A percentile compares a stretch with the other conserved stretches of the same genome.
These are phyloP conservation scores for Hemisphaericaspora nanyangensis DNA, from an alignment of 805 yeast species.

Conservation along the genomic window DNA sequence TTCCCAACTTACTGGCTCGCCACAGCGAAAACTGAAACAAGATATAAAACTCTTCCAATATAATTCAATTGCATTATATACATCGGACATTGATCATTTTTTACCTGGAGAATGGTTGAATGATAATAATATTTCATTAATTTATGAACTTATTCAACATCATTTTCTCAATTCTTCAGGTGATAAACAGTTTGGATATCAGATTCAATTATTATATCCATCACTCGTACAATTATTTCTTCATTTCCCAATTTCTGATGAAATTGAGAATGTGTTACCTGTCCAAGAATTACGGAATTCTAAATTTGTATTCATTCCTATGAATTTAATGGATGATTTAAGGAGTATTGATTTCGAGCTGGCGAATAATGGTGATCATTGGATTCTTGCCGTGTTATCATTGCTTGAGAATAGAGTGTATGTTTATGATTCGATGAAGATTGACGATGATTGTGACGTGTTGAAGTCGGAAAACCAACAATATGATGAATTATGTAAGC, in stretches of 20 bases:
- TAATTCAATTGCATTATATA: slow-evolving; percentile 55
- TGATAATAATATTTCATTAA: slow-evolving; percentile 62
- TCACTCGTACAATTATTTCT: slow-evolving; percentile 60
- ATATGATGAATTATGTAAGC: slow-evolving; percentile 17
- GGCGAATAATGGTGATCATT: slow-evolving; percentile 69
- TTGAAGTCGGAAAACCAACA: slow-evolving; percentile 21
- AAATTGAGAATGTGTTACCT: slow-evolving; percentile 21
- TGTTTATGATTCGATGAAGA: slow-evolving; percentile 58
- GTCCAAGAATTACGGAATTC: slow-evolving; percentile 27
- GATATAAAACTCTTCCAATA: slow-evolving; percentile 40
- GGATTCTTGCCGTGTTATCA: slow-evolving; percentile 62
- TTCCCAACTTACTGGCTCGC: neutral
- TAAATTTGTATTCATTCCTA: slow-evolving; percentile 59
- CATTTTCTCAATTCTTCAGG: slow-evolving; percentile 15
- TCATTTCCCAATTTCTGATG: slow-evolving; percentile 33
- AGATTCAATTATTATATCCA: slow-evolving; percentile 45
- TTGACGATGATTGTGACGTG: slow-evolving; percentile 14
- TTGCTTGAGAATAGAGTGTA: slow-evolving; percentile 44
- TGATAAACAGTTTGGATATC: slow-evolving; percentile 13
- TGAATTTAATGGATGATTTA: slow-evolving; percentile 55
- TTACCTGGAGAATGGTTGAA: slow-evolving; percentile 70
- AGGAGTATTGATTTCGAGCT: slow-evolving; percentile 34
- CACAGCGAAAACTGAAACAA: neutral
- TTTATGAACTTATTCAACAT: slow-evolving; percentile 47
- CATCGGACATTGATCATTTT: slow-evolving; percentile 55